Evolutionary conservation across 495 filamentous ascomycete species (phyloP), one percentile per base, ranked within the genome.

Genomic region (Aspergillus saccharolyticus): DNA sequence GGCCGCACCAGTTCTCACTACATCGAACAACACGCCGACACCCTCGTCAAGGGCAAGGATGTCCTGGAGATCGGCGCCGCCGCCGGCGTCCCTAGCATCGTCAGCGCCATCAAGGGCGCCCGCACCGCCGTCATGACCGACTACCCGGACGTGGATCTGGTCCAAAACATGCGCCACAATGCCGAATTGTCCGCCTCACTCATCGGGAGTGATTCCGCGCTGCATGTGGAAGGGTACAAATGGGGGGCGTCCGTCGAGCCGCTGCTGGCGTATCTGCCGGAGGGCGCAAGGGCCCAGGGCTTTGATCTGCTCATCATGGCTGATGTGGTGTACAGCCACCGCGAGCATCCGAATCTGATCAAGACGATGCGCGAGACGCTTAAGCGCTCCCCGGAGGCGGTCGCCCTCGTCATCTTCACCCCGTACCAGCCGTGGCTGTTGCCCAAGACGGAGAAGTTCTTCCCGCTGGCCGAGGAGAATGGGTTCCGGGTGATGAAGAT

Each of bases 1-100:
- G 83, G 85, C 52, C 85, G 85, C 19, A 81, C 86, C 12, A 81
- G 91, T 53, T 82, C 91, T 12, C 72, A 81, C 58, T 90, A 91
- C 73, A 84, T 97, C 57, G 88, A 96, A 69, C 66, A 79, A 22
- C 74, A 83, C 57, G 79, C 84, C 16, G 60, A 66, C 2, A 56
- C 62, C 0, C 78, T 90, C 12, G 74, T 95, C 20, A 56, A 66
- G 1, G 74, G 69, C 42, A 88, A 84, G 53, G 80, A 84, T 22
- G 81, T 96, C 4, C 84, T 96, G 14, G 93, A 97, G 69, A 86
- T 97, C 46, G 93, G 93, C 52, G 91, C 93, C 16, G 93, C 89
- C 25, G 89, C 89, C 0, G 93, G 92, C 0, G 79, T 96, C 3
- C 92, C 92, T 1, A 87, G 84, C 62, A 81, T 97, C 21, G 85